Evolutionary conservation across 495 filamentous ascomycete genomes (phyloP), one percentile per base, ranked within the genome.

Genomic region (Hypoxylon perforatum): DNA sequence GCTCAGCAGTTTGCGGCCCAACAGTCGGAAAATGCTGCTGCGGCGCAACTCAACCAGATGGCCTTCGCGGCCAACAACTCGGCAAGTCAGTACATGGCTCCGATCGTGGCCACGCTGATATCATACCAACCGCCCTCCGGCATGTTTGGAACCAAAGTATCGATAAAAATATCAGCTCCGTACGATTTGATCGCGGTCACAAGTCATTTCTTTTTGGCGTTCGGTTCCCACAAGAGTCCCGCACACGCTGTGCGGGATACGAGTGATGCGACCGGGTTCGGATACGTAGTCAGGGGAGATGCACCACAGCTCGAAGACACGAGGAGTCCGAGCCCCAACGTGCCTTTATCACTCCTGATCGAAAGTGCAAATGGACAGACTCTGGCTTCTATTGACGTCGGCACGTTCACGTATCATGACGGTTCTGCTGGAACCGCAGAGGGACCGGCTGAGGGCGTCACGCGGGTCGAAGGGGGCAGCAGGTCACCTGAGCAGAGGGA

Each of bases 311-410:
- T 92, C 54, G 75, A 86, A 46, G 76, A 80, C 41, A 97, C 91
- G 15, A 84, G 85, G 33, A 90, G 85, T 44, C 78, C 84, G 10
- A 87, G 88, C 21, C 81, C 87, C 38, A 88, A 85, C 69, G 88
- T 97, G 23, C 91, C 91, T 22, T 73, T 98, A 50, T 85, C 85
- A 63, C 81, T 97, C 44, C 76, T 87, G 12, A 84, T 96, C 70
- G 90, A 94, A 59, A 84, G 83, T 42, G 82, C 87, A 21, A 82
- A 84, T 45, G 90, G 90, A 6, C 84, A 86, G 56, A 80, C 83
- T 56, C 72, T 90, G 17, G 82, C 85, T 7, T 84, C 86, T 10
- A 78, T 89, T 12, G 88, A 92, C 56, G 86, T 92, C 30, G 94
- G 92, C 64, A 80, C 82, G 14, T 97, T 96, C 73, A 88, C 87